Evolutionary conservation across 768 basidiomycete genomes (phyloP).

Genomic region (Suillus alpinus): DNA sequence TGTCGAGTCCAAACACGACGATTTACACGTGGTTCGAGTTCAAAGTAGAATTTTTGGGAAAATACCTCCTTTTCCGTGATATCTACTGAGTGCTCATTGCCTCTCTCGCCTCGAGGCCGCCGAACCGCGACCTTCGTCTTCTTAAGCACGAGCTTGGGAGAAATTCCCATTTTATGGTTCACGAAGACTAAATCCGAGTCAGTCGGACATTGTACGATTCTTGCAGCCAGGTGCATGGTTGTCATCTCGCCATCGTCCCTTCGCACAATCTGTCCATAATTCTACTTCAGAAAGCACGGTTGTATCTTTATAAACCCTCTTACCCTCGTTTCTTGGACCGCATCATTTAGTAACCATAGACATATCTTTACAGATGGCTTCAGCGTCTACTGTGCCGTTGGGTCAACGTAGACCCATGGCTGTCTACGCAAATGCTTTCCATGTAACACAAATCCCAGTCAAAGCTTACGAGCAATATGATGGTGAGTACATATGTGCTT

Average conservation of each 20-base stretch:
- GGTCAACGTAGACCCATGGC: conserved; percentile 1
- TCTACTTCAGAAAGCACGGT: neutral
- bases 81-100: neutral
- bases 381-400: neutral
- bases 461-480: conserved; percentile 33
- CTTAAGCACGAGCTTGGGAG: conserved; percentile 6
- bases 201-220: conserved; percentile 2
- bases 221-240: neutral
- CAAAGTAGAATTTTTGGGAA: neutral
- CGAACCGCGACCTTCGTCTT: neutral
- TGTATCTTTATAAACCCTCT: neutral
- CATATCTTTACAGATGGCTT: neutral
- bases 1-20: neutral
- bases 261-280: neutral
- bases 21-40: conserved; percentile 2
- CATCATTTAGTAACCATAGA: neutral
- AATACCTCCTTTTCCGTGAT: neutral
- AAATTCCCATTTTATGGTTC: conserved; percentile 2
- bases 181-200: conserved; percentile 2
- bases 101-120: neutral
- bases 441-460: conserved; percentile 27
- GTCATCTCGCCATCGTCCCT: neutral
- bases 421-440: conserved; percentile 34
- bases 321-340: neutral
- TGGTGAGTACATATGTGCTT: conserved; percentile 19